Percentiles rank a stretch among this genome's conserved stretches.
These are phyloP conservation scores for Pichia sorboxylosa DNA, from an alignment of 1,139 yeast genomes.

Conservation along the genomic window DNA sequence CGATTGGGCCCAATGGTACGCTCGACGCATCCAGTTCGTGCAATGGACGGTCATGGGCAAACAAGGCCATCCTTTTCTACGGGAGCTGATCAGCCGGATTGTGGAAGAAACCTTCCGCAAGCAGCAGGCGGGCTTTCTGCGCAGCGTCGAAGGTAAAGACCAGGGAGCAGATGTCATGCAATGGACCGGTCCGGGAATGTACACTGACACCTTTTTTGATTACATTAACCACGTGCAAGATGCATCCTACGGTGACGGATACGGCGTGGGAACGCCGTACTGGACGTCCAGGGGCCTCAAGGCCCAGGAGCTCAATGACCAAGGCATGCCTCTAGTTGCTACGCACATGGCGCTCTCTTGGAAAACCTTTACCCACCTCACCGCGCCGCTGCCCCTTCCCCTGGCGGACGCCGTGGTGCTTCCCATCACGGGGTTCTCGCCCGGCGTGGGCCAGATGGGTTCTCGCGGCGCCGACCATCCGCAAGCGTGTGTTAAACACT, in stretches of 20 bases:
- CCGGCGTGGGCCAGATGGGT: slow-evolving; percentile 77
- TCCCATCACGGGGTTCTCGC: slow-evolving; percentile 77
- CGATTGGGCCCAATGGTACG: slow-evolving; percentile 66
- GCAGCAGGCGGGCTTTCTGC: slow-evolving; percentile 17
- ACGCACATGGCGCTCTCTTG: slow-evolving; percentile 26
- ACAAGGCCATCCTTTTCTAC: slow-evolving; percentile 62
- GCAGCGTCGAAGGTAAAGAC: slow-evolving; percentile 34
- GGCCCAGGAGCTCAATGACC: slow-evolving; percentile 13
- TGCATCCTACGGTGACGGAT: slow-evolving; percentile 21
- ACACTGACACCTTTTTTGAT: slow-evolving; percentile 61
- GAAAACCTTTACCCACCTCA: slow-evolving; percentile 60
- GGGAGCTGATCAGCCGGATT: slow-evolving; percentile 56
- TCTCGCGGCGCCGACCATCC: slow-evolving; percentile 36
- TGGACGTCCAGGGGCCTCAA: slow-evolving; percentile 17
- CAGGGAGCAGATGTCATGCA: slow-evolving; percentile 52
- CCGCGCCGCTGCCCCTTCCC: slow-evolving; percentile 39
- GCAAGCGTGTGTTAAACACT: slow-evolving; percentile 58
- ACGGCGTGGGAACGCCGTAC: slow-evolving; percentile 21
- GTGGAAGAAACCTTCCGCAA: slow-evolving; percentile 48
- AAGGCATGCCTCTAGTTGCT: slow-evolving; percentile 16
- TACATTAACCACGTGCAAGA: slow-evolving; percentile 38
- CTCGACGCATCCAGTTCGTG: slow-evolving; percentile 66
- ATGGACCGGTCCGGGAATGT: slow-evolving; percentile 79
- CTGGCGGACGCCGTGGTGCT: slow-evolving; percentile 71
- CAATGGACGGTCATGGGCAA: slow-evolving; percentile 69